Conservation (phyloP, 495 filamentous ascomycete genomes). For the Chaetomium fimeti region DNA sequence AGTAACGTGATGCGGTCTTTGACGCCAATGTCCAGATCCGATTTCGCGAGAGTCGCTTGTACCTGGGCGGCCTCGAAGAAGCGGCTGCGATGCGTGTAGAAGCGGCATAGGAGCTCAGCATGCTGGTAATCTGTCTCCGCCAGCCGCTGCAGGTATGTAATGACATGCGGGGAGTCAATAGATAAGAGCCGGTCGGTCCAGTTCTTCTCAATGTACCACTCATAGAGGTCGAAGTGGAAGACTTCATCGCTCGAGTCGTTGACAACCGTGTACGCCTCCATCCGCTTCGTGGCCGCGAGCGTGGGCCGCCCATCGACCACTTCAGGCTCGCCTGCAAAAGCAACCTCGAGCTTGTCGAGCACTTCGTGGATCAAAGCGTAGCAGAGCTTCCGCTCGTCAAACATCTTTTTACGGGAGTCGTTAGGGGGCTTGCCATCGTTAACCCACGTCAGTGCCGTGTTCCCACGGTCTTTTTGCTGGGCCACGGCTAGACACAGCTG, state of each 20-base stretch:
- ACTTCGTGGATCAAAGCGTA: slow-evolving; percentile 80
- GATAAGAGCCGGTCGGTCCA: slow-evolving; percentile 81
- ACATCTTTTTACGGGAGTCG: slow-evolving; percentile 67
- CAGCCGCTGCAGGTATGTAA: slow-evolving; percentile 78
- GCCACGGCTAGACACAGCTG: slow-evolving; percentile 81
- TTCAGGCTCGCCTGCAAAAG: slow-evolving; percentile 62
- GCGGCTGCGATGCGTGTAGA: slow-evolving; percentile 72
- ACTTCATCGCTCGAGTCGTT: slow-evolving; percentile 83
- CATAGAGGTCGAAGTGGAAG: slow-evolving; percentile 91
- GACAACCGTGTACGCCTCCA: slow-evolving; percentile 84
- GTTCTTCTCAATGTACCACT: slow-evolving; percentile 86
- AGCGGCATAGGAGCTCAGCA: slow-evolving; percentile 90
- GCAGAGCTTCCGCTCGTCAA: slow-evolving; percentile 69
- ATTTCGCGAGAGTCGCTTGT: slow-evolving; percentile 78
- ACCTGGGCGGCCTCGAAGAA: slow-evolving; percentile 85
- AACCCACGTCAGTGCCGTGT: slow-evolving; percentile 70
- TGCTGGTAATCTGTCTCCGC: slow-evolving; percentile 65
- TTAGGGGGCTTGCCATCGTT: slow-evolving; percentile 53
- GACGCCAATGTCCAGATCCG: slow-evolving; percentile 69
- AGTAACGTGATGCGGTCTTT: slow-evolving; percentile 85
- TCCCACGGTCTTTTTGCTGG: slow-evolving; percentile 75
- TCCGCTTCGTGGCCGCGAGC: slow-evolving; percentile 67
- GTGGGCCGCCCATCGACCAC: slow-evolving; percentile 75
- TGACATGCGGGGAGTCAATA: slow-evolving; percentile 77
- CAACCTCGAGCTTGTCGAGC: slow-evolving; percentile 70